A percentile compares a stretch with the other conserved stretches of the same genome.
phyloP scores from a whole-genome alignment of 108 stramenopile genomes.

The Mediolabrus comicus region DNA sequence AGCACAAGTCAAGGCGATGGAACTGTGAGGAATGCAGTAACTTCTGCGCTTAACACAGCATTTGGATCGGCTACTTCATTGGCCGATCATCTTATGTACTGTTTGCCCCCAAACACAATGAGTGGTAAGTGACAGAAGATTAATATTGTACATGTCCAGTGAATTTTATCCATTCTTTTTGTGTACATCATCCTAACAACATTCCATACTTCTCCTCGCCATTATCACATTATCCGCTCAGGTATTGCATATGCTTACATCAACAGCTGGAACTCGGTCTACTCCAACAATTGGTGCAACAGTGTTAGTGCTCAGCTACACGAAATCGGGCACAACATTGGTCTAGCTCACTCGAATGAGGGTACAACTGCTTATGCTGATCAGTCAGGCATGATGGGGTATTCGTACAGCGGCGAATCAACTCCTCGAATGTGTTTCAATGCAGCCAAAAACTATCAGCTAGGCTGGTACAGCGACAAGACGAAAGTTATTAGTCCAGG shows the following conservation, averaged over 20 bases:
- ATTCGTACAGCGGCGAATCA: constrained; percentile 17
- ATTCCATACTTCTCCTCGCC: background rate
- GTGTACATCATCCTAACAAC: background rate
- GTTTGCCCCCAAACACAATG: constrained; percentile 51
- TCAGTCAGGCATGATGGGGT: constrained; percentile 44
- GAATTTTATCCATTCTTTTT: background rate
- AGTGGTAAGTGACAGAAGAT: constrained; percentile 4
- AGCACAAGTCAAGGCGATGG: background rate
- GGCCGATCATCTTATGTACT: constrained; percentile 63
- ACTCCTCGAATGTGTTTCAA: constrained; percentile 57
- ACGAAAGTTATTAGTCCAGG: background rate
- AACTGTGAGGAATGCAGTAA: constrained; percentile 5
- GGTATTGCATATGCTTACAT: constrained; percentile 37
- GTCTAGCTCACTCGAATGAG: constrained; percentile 50
- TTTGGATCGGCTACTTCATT: constrained; percentile 28
- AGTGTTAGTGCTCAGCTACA: constrained; percentile 4
- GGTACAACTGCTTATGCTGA: constrained; percentile 26
- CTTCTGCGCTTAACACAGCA: constrained; percentile 12
- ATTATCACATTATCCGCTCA: background rate
- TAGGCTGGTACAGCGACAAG: constrained; percentile 49
- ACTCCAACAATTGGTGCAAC: constrained; percentile 30
- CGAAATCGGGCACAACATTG: constrained; percentile 34
- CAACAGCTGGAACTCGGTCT: constrained; percentile 28
- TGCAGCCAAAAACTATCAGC: constrained; percentile 50
- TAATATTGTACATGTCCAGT: background rate